Evolutionary conservation across 805 yeast genomes (phyloP).

Genomic region (Myxozyma sirexii): DNA sequence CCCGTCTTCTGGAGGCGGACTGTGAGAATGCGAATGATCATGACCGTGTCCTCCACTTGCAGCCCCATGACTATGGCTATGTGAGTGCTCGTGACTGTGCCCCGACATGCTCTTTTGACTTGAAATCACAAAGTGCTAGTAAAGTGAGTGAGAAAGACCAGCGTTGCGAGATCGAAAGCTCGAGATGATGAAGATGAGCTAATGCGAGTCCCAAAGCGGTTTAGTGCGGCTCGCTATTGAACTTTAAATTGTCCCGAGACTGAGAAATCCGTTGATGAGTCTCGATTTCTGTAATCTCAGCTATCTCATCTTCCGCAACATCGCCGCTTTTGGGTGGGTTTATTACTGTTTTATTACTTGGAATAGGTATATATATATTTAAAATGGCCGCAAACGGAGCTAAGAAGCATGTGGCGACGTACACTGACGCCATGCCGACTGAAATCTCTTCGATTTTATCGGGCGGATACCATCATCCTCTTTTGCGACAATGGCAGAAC

Average conservation of each 20-base stretch:
- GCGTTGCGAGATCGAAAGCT: too few relatives aligned
- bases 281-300: background rate
- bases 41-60: constrained; percentile 13
- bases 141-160: too few relatives aligned
- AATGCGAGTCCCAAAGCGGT: too few relatives aligned
- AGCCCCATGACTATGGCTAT: constrained; percentile 4
- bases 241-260: background rate
- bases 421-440: constrained; percentile 58
- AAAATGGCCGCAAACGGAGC: constrained; percentile 26
- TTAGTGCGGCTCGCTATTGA: constrained; percentile 1
- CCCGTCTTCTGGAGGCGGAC: constrained; percentile 67
- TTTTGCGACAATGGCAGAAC: constrained; percentile 87
- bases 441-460: constrained; percentile 76
- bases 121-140: too few relatives aligned
- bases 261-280: background rate
- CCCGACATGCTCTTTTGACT: constrained; percentile 8
- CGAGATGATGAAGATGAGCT: too few relatives aligned
- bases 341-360: background rate
- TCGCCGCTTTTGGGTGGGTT: background rate
- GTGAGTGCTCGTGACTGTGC: constrained; percentile 36
- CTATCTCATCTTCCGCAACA: background rate
- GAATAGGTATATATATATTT: background rate
- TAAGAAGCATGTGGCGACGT: constrained; percentile 73
- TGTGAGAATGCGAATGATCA: constrained; percentile 43
- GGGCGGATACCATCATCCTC: constrained; percentile 93